Evolutionary conservation across 169 alveolate genomes (phyloP), one percentile per base, ranked within the genome.

Genomic region (Plasmodium gallinaceum): DNA sequence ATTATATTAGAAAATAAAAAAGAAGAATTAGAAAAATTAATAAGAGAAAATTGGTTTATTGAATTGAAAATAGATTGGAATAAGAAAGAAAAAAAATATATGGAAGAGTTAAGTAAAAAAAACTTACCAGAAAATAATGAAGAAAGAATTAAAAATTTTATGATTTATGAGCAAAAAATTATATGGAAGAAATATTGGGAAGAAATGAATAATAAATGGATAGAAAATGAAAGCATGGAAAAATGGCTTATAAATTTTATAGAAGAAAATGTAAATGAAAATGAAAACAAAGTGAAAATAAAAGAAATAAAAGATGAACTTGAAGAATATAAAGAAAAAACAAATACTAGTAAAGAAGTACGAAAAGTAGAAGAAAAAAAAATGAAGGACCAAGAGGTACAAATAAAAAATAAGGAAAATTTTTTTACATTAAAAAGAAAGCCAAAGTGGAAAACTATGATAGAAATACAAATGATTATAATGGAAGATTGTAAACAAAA

Each of bases 31-130:
- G 37, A 60, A 24, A 14, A 60, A 60, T n/a, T 18, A 12, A 60
- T n/a, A 16, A 60, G 16, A 5, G 37, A 60, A 60, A 1, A 60
- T 0, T 60, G 68, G 2, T 60, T 60, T 60, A 8, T n/a, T 18
- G 20, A 22, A n/a, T 60, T 60, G 68, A 60, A 60, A 60, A 12
- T n/a, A 18, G 68, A 60, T n/a, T 60, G 68, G 68, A 60, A 0
- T 4, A 60, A 9, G 4, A 22, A 24, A 7, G 43, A 22, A 60
- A 22, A 60, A 5, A 18, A n/a, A 14, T 18, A 60, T 0, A 18
- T n/a, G 12, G 68, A 60, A 18, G 68, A 18, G 16, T 5, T 4
- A 16, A 6, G 16, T n/a, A 14, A 60, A 22, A 16, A 60, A 22
- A 60, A 60, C n/a, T 3, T 60, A 5, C 7, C 6, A 60, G 20